Evolutionary conservation across 2,329 filamentous ascomycete genomes (phyloP), one percentile per base, ranked within the genome.

Genomic region (Penicillium corylophilum): DNA sequence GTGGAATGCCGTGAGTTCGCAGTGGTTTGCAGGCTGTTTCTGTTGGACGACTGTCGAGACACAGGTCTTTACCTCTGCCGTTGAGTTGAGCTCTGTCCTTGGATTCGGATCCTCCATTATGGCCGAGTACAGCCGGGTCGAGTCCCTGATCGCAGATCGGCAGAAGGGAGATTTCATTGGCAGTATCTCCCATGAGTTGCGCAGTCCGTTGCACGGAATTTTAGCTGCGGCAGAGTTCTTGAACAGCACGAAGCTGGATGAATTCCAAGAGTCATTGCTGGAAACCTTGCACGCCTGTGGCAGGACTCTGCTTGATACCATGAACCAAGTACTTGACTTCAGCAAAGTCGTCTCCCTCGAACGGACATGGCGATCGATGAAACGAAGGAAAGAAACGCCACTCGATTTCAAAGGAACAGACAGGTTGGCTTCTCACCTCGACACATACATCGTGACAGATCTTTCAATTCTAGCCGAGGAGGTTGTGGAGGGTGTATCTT

Each of bases 401-500:
- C 59, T 64, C 2, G 68, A 70, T 5, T 48, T 64, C 16, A 66
- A 62, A 48, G 59, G 62, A 10, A 57, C 64, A 6, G 65, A 71
- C 45, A 66, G 62, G 31, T 56, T 71, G 7, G 67, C 67, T 0
- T 60, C 67, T 4, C 66, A 69, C 24, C 54, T 72, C 35, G 70
- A 72, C 44, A 66, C 63, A 0, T 66, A 66, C 24, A 65, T 70
- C 4, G 61, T 62, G 7, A 69, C 76, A 0, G 74, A 79, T 50
- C 62, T 81, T 0, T 72, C 74, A 15, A 66, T 74, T 2, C 57
- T 81, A 10, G 73, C 78, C 0, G 80, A 82, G 61, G 79, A 82
- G 55, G 79, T 80, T 0, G 74, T 80, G 5, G 80, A 83, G 51
- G 79, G 80, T 1, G 79, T 82, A 4, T 79, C 71, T 59, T 70